phyloP scores from a whole-genome alignment of 2,329 filamentous ascomycete species.

The Sarocladium strictum region DNA sequence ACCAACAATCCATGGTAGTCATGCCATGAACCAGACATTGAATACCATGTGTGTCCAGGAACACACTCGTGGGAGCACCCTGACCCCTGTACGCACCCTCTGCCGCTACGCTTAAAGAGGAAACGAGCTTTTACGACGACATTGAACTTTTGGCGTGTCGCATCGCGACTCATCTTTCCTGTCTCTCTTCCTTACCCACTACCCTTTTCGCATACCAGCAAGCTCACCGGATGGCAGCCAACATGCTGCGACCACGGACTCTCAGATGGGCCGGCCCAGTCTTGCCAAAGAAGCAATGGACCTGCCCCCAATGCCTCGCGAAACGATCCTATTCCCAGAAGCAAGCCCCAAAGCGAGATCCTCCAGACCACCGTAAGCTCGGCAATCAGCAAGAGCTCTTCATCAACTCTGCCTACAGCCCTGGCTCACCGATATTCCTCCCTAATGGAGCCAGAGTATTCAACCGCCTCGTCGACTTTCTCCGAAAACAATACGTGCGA shows the following conservation, averaged over 20 bases:
- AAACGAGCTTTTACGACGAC: constrained; percentile 7
- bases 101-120: constrained; percentile 3
- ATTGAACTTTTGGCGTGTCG: not conserved
- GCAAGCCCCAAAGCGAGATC: constrained; percentile 15
- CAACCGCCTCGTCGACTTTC: constrained; percentile 74
- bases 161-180: not conserved
- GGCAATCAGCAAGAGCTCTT: constrained; percentile 68
- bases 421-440: constrained; percentile 78
- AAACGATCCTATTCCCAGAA: constrained; percentile 1
- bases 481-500: constrained; percentile 75
- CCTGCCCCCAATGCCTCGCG: not conserved
- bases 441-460: constrained; percentile 78
- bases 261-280: not conserved
- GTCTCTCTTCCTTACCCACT: not conserved
- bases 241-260: not conserved
- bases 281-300: not conserved
- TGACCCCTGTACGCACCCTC: not conserved
- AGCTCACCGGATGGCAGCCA: no score
- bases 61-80: not conserved
- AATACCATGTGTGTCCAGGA: no score
- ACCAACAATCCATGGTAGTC: not conserved
- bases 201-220: no score
- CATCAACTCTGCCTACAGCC: constrained; percentile 71
- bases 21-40: no score
- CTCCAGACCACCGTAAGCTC: constrained; percentile 54